These are phyloP conservation scores for Yueomyces sp. DNA, from an alignment of 805 yeast species.

Conservation along the genomic window DNA sequence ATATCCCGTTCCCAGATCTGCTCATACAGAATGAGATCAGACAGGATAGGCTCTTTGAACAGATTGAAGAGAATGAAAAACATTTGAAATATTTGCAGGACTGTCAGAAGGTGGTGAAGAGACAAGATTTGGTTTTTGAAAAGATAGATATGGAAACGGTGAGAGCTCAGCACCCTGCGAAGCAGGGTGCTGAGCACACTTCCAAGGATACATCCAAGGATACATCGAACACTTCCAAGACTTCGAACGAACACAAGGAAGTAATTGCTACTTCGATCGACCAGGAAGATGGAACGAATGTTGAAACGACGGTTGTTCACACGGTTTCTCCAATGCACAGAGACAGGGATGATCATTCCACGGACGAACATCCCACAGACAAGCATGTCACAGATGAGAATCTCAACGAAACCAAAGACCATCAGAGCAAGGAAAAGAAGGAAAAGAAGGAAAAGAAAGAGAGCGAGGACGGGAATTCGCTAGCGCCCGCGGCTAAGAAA, in stretches of 20 bases:
- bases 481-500: background rate
- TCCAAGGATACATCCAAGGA: background rate
- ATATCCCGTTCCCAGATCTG: slow-evolving; percentile 19
- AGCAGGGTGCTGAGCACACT: background rate
- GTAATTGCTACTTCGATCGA: background rate
- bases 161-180: background rate
- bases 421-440: background rate
- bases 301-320: too few relatives aligned
- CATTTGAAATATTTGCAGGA: slow-evolving; percentile 11
- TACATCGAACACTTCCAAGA: background rate
- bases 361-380: background rate
- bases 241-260: too few relatives aligned
- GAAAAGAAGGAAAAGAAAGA: background rate
- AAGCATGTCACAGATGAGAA: background rate
- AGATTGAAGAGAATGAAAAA: slow-evolving; percentile 13
- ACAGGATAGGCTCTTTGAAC: slow-evolving; percentile 11
- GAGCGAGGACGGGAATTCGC: background rate
- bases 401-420: background rate
- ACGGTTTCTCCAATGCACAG: too few relatives aligned
- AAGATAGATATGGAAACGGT: background rate
- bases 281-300: too few relatives aligned
- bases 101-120: slow-evolving; percentile 8
- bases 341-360: background rate
- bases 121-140: background rate
- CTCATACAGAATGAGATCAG: slow-evolving; percentile 16